phyloP scores from a whole-genome alignment of 805 yeast species.

The Teunomyces aglyptinius region DNA sequence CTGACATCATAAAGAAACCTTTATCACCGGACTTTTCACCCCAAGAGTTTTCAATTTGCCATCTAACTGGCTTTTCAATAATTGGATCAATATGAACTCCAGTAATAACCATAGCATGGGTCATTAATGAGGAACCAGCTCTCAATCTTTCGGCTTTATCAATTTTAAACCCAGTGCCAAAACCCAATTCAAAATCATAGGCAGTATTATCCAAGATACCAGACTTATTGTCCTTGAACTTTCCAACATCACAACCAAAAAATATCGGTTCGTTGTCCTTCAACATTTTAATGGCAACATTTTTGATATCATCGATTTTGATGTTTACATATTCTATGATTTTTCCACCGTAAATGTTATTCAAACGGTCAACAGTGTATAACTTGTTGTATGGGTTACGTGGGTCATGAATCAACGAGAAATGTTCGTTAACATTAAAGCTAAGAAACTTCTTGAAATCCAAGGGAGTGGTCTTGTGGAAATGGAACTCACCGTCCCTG shows the following conservation, averaged over 20 bases:
- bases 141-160: slow-evolving; percentile 66
- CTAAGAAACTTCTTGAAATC: slow-evolving; percentile 56
- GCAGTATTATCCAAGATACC: slow-evolving; percentile 74
- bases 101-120: slow-evolving; percentile 89
- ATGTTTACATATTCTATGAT: slow-evolving; percentile 70
- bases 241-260: slow-evolving; percentile 88
- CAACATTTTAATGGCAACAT: slow-evolving; percentile 64
- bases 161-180: slow-evolving; percentile 51
- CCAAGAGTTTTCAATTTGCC: slow-evolving; percentile 47
- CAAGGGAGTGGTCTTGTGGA: slow-evolving; percentile 59
- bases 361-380: slow-evolving; percentile 70
- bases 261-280: slow-evolving; percentile 76
- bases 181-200: slow-evolving; percentile 61
- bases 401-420: slow-evolving; percentile 80
- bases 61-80: slow-evolving; percentile 38
- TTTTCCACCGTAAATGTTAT: slow-evolving; percentile 70
- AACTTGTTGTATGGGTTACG: slow-evolving; percentile 65
- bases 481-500: slow-evolving; percentile 60
- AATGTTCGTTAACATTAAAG: slow-evolving; percentile 49
- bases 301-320: slow-evolving; percentile 57
- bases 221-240: slow-evolving; percentile 56
- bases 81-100: slow-evolving; percentile 70
- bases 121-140: slow-evolving; percentile 74
- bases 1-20: slow-evolving; percentile 44
- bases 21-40: slow-evolving; percentile 40